Evolutionary conservation across 768 basidiomycete genomes (phyloP).

Genomic region (Austroboletus eburneus): DNA sequence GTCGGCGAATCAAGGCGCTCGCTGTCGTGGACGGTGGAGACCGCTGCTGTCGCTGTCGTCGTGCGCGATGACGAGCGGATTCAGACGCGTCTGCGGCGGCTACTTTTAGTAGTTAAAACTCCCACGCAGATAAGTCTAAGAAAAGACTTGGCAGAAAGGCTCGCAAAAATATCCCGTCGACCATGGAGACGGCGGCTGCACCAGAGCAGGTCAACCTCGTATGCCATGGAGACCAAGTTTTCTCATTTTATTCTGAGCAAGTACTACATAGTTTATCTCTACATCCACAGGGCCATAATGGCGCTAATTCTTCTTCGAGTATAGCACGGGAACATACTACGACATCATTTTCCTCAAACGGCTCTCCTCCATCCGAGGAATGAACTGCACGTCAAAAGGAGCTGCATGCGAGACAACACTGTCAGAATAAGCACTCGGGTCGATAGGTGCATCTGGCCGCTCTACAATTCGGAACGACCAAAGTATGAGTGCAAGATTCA

Average conservation of each 20-base stretch:
- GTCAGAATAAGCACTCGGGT: slow-evolving; percentile 52
- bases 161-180: not conserved
- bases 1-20: not conserved
- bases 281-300: no score
- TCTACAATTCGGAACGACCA: slow-evolving; percentile 57
- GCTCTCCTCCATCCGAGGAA: slow-evolving; percentile 33
- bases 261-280: no score
- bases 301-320: no score
- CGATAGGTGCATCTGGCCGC: slow-evolving; percentile 49
- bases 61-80: slow-evolving; percentile 18
- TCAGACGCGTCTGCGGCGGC: slow-evolving; percentile 17
- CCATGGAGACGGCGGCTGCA: no score
- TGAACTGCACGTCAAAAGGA: slow-evolving; percentile 54
- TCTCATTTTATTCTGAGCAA: no score
- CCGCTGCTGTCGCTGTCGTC: slow-evolving; percentile 16
- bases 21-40: slow-evolving; percentile 5
- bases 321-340: no score
- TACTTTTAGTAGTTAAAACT: slow-evolving; percentile 11
- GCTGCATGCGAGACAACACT: slow-evolving; percentile 51
- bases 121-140: slow-evolving; percentile 19
- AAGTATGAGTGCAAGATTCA: slow-evolving; percentile 55
- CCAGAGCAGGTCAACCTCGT: no score
- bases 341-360: not conserved
- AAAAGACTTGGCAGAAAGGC: slow-evolving; percentile 8
- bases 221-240: no score